These are phyloP conservation scores for Neopestalotiopsis rosae DNA, from an alignment of 2,329 filamentous ascomycete genomes.

Conservation along the genomic window DNA sequence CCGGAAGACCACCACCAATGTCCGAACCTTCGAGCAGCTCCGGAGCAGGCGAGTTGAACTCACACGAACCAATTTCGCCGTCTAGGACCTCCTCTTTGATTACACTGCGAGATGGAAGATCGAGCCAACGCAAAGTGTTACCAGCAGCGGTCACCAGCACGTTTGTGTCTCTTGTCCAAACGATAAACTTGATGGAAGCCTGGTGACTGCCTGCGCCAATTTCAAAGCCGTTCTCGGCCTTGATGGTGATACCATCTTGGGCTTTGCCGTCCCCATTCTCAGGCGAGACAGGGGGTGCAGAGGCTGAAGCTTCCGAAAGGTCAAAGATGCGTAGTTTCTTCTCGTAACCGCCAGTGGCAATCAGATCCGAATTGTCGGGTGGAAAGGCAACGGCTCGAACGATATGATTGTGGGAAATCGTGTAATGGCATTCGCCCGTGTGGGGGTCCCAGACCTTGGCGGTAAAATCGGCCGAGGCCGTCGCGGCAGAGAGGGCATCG, in stretches of 20 bases:
- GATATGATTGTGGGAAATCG: constrained; percentile 91
- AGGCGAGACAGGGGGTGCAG: constrained; percentile 34
- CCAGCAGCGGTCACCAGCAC: constrained; percentile 90
- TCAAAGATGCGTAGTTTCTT: constrained; percentile 97
- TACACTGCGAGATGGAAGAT: constrained; percentile 76
- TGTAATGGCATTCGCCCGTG: constrained; percentile 86
- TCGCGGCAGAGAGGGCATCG: constrained; percentile 87
- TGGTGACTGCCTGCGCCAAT: constrained; percentile 85
- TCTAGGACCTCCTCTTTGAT: constrained; percentile 81
- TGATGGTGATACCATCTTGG: constrained; percentile 46
- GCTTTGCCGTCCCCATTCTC: constrained; percentile 8
- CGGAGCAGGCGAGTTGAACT: constrained; percentile 75
- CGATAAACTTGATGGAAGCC: constrained; percentile 92
- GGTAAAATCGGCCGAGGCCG: constrained; percentile 94
- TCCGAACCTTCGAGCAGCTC: constrained; percentile 63
- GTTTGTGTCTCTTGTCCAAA: constrained; percentile 90
- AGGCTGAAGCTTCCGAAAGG: constrained; percentile 60
- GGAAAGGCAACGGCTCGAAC: constrained; percentile 93
- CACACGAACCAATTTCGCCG: constrained; percentile 88
- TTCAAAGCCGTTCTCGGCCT: constrained; percentile 75
- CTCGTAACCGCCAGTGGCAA: constrained; percentile 94
- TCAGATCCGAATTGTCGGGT: constrained; percentile 77
- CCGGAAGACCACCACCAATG: constrained; percentile 70
- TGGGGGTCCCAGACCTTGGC: constrained; percentile 98
- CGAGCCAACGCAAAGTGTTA: constrained; percentile 93